Evolutionary conservation across 2,329 filamentous ascomycete genomes (phyloP).

Genomic region (Ophiostoma piceae): DNA sequence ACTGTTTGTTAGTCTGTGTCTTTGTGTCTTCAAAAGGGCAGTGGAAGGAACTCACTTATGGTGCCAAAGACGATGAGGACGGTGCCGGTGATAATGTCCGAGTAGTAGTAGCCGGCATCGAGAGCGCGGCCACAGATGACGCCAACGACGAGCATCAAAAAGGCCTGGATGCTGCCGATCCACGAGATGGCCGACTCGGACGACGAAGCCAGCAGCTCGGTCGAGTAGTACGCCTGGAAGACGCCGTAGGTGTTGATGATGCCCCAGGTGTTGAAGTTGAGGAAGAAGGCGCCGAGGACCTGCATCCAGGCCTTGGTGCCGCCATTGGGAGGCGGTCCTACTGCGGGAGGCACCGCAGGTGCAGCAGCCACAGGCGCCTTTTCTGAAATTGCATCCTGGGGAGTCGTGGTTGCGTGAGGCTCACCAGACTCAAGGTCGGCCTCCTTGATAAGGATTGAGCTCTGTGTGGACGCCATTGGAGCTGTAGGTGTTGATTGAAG

Average conservation of each 20-base stretch:
- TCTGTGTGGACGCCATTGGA: conserved; percentile 16
- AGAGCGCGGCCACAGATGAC: conserved; percentile 43
- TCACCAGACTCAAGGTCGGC: conserved; percentile 8
- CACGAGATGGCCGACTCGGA: conserved; percentile 36
- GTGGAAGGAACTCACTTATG: conserved; percentile 31
- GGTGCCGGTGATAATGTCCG: conserved; percentile 39
- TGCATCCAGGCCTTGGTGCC: conserved; percentile 23
- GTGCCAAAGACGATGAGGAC: conserved; percentile 44
- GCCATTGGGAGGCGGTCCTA: conserved; percentile 22
- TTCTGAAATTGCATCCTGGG: conserved; percentile 4
- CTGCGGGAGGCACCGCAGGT: neutral
- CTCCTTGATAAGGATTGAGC: conserved; percentile 9
- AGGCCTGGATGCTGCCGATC: conserved; percentile 46
- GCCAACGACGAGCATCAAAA: conserved; percentile 42
- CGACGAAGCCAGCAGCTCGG: conserved; percentile 17
- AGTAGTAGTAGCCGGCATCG: conserved; percentile 44
- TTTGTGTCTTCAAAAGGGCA: too few species aligned
- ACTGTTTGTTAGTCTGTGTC: conserved; percentile 23
- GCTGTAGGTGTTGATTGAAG: too few species aligned
- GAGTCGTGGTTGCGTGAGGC: neutral
- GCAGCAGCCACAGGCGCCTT: neutral
- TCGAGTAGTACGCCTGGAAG: conserved; percentile 21
- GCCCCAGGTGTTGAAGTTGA: conserved; percentile 25
- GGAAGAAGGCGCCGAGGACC: conserved; percentile 24
- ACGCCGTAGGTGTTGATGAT: conserved; percentile 21